Evolutionary conservation across 345 rosid genomes (phyloP), one percentile per base, ranked within the genome.

Genomic region (Eucalyptus cloeziana): DNA sequence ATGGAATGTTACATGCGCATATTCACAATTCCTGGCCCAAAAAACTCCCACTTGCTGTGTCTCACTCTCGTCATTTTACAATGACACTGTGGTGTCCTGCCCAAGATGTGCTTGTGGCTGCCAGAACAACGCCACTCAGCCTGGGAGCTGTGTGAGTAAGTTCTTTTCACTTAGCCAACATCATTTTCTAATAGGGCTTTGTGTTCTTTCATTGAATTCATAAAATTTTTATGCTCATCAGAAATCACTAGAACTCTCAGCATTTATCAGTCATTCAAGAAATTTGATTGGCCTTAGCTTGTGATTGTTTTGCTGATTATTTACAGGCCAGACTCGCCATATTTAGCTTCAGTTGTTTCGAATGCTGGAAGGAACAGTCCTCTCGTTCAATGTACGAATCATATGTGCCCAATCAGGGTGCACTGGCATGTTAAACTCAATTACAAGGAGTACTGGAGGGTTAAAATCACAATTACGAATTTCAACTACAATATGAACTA

Each of bases 371-470:
- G 83, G 85, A 94, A 91, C 91, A 92, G 80, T 19, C 99, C 99
- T 51, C 91, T 96, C 10, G 88, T 95, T 86, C 97, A 91, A 91
- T 97, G 99, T 90, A 96, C 99, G 11, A 87, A 81, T n/a, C 99
- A 97, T 91, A 95, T 97, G 99, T 97, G 99, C 91, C 99, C 99
- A 10, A 87, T 96, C 88, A 89, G 98, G 95, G 91, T 97, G 90
- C 99, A 97, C 88, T 97, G 99, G 99, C 99, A 96, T 91, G 94
- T 96, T 3, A 95, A 96, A 90, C 91, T 94, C 30, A 97, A 94
- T 94, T 95, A 96, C 95, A 94, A 93, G 94, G 94, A 93, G 90
- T 96, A 96, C 87, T 96, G 99, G 99, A 93, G 98, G 86, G 98
- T 93, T 64, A 97, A 95, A 92, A 37, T 96, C 87, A 94, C 98